Base-by-base conservation (phyloP, 352 stramenopile genomes). In the Lagenidium sp. region DNA sequence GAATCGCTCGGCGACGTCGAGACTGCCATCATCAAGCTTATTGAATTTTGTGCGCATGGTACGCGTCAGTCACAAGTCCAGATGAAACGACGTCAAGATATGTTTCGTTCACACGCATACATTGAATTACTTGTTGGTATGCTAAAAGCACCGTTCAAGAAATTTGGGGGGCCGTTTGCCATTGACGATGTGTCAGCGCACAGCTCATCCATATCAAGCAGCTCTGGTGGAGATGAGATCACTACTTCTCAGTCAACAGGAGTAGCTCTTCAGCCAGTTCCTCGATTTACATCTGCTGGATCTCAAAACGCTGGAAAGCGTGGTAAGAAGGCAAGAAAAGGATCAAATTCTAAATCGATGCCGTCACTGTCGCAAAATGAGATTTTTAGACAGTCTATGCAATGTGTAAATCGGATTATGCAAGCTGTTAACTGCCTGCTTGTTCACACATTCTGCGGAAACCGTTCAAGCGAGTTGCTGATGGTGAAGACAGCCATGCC, bases 91-190 rank as follows among this genome's bases (percentile, higher is more conserved):
- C 65, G 72, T 1, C 72, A 83, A 24, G 65, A 57, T 37, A 57
- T 85, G 21, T 81, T 85, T 26, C 59, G 65, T 11, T 68, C 52
- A 12, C 68, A 88, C 31, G 50, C 58, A 7, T 88, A 76, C 38
- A 78, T 88, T 19, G 72, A 82, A 10, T 16, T 85, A 1, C 47
- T 88, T 10, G 48, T 85, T 34, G 53, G 65, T 29, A 80, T 85
- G 60, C 67, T 82, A 23, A 81, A 82, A 42, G 63, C 69, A 20
- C 69, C 75, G 6, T 84, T 88, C 47, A 40, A 64, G 38, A 50
- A 44, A 4, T 85, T 75, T 35, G 69, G 72, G 11, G 75, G 75
- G 3, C 75, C 72, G 16, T 83, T 82, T 40, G 59, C 68, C 5
- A 60, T 83, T 18, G 69, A 83, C 1, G 50, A 68, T 4, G 58